A percentile compares a stretch with the other conserved stretches of the same genome.
phyloP scores from a whole-genome alignment of 495 filamentous ascomycete species.

The Penicillium manginii region DNA sequence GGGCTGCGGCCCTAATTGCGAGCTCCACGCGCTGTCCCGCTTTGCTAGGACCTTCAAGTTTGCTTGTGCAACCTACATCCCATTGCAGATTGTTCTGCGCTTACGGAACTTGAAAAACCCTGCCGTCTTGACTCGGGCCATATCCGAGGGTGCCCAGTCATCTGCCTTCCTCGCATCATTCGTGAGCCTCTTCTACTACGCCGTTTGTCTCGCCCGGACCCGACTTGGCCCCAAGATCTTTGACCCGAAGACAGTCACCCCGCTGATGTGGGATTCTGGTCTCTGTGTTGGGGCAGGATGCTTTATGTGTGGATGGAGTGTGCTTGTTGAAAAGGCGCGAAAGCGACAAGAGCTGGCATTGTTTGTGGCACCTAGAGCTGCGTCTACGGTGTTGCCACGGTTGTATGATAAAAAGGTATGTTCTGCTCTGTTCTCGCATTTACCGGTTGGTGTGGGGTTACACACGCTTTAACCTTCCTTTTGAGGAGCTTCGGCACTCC shows the following conservation, averaged over 20 bases:
- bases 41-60: constrained; percentile 74
- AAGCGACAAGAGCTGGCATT: constrained; percentile 78
- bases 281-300: constrained; percentile 78
- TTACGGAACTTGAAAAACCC: constrained; percentile 55
- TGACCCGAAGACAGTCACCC: constrained; percentile 53
- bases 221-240: constrained; percentile 76
- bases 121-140: constrained; percentile 46
- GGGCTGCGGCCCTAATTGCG: constrained; percentile 76
- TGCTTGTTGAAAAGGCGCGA: constrained; percentile 70
- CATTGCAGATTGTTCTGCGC: constrained; percentile 71
- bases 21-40: constrained; percentile 72
- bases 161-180: constrained; percentile 84
- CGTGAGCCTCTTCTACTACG: constrained; percentile 84
- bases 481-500: not conserved
- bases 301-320: constrained; percentile 82
- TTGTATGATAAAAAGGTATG: constrained; percentile 66
- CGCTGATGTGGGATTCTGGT: constrained; percentile 67
- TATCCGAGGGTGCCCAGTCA: constrained; percentile 67
- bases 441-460: constrained; percentile 25
- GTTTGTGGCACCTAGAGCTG: constrained; percentile 84
- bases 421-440: constrained; percentile 38
- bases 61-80: constrained; percentile 79
- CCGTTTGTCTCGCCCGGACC: constrained; percentile 81
- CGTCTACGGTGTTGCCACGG: constrained; percentile 76
- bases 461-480: constrained; percentile 15